These are phyloP conservation scores for Fusarium concolor DNA, from an alignment of 2,329 filamentous ascomycete genomes.

Conservation along the genomic window DNA sequence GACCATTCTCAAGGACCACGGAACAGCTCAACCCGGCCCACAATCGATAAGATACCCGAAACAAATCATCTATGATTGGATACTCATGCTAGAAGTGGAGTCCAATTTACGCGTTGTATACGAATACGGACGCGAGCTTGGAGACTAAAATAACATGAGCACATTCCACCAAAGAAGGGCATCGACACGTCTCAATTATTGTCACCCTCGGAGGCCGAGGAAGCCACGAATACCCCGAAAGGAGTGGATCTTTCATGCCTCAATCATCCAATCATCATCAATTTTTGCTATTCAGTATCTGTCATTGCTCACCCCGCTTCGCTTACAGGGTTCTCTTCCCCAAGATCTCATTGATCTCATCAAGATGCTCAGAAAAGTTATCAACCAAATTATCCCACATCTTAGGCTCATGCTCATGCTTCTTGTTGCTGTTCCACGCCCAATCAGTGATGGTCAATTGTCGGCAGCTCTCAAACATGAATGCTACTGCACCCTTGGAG, in stretches of 20 bases:
- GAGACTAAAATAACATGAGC: accelerated
- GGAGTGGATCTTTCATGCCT: neutral
- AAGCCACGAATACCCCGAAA: neutral
- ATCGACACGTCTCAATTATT: neutral
- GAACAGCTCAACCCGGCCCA: slow-evolving; percentile 35
- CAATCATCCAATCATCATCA: neutral
- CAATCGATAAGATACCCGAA: neutral
- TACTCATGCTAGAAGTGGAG: accelerated
- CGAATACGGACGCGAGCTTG: slow-evolving; percentile 18
- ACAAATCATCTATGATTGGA: neutral
- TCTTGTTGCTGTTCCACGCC: slow-evolving; percentile 44
- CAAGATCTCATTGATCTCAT: slow-evolving; percentile 38
- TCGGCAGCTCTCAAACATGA: slow-evolving; percentile 45
- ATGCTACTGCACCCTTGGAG: slow-evolving; percentile 40
- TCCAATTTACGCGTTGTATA: neutral
- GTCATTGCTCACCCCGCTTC: neutral
- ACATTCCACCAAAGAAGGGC: accelerated
- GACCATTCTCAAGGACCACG: slow-evolving; percentile 33
- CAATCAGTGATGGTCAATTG: slow-evolving; percentile 43
- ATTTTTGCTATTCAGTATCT: neutral
- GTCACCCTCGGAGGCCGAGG: neutral
- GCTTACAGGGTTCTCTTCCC: neutral
- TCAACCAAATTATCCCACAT: slow-evolving; percentile 45
- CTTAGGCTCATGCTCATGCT: slow-evolving; percentile 44
- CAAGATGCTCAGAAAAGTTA: slow-evolving; percentile 39